A percentile compares a stretch with the other conserved stretches of the same genome.
These are phyloP conservation scores for Epichloe sibirici DNA, from an alignment of 2,329 filamentous ascomycete species.

Conservation along the genomic window DNA sequence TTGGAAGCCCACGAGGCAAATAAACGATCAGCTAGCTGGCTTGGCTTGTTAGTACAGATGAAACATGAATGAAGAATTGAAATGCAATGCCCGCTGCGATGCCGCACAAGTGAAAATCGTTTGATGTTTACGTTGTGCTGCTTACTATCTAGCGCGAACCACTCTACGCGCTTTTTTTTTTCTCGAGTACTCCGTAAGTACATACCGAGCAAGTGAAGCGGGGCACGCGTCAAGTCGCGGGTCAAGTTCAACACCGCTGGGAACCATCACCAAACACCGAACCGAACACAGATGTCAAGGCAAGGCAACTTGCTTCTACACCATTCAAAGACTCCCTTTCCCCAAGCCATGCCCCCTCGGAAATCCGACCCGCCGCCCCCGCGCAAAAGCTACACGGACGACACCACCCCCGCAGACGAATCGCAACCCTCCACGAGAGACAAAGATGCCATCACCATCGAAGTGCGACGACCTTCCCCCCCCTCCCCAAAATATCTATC, in stretches of 20 bases:
- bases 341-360: constrained; percentile 36
- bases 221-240: not conserved
- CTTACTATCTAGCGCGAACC: not conserved
- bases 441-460: constrained; percentile 35
- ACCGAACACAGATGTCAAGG: not conserved
- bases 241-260: not conserved
- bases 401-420: constrained; percentile 17
- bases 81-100: no score
- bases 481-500: no score
- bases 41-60: not conserved
- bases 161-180: not conserved
- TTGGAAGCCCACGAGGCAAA: not conserved
- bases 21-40: not conserved
- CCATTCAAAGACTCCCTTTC: constrained; percentile 4
- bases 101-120: no score
- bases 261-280: not conserved
- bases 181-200: no score
- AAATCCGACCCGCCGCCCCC: constrained; percentile 33
- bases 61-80: not conserved
- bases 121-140: no score
- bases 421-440: not conserved
- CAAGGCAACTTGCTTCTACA: not conserved
- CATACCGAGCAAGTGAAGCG: not conserved
- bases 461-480: constrained; percentile 26
- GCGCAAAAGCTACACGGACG: constrained; percentile 32